Base-by-base conservation (phyloP, 495 filamentous ascomycete species). In the Lasiosphaeria ovina region DNA sequence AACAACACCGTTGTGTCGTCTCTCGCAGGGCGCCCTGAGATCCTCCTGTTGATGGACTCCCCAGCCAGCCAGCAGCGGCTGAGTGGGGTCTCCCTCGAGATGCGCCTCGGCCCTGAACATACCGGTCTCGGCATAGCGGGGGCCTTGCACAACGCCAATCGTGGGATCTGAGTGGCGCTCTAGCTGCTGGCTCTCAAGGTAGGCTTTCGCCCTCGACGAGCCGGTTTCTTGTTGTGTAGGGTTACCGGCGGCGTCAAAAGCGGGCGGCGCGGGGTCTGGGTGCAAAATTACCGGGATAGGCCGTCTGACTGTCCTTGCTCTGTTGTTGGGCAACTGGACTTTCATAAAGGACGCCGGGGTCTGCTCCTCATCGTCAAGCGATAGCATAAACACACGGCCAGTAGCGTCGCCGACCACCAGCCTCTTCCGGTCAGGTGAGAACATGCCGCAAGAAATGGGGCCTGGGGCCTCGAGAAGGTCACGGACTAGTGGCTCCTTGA, bases 341-440 rank as follows among this genome's bases (percentile, higher is more conserved):
- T 65, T 59, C 1, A 66, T 59, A 35, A 71, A 66, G 0, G 36
- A 34, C 5, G 59, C 54, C 3, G 50, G 42, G 5, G 59, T 57
- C 32, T 70, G 58, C 3, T 75, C 72, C 0, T 77, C 72, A 4
- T 70, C 68, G 51, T 81, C 69, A n/a, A 77, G 32, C 0, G 82
- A 83, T 0, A 96, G 71, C 0, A 94, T 66, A 59, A 89, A 88
- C 7, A 97, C 75, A 0, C 85, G 84, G 32, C 90, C 91, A 35
- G 83, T 86, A 10, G 85, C 85, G 70, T 92, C 90, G 32, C 92
- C 91, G 38, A 97, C 74, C 0, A 94, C 73, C 1, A 97, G 76
- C 53, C 85, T 85, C 0, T 83, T 81, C 45, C 80, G 83, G 67
- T 96, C 91, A 0, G 85, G 81, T 0, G 86, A 91, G 59, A 93